Base-by-base conservation (phyloP, 2,329 filamentous ascomycete species). In the Verticillium isaacii region DNA sequence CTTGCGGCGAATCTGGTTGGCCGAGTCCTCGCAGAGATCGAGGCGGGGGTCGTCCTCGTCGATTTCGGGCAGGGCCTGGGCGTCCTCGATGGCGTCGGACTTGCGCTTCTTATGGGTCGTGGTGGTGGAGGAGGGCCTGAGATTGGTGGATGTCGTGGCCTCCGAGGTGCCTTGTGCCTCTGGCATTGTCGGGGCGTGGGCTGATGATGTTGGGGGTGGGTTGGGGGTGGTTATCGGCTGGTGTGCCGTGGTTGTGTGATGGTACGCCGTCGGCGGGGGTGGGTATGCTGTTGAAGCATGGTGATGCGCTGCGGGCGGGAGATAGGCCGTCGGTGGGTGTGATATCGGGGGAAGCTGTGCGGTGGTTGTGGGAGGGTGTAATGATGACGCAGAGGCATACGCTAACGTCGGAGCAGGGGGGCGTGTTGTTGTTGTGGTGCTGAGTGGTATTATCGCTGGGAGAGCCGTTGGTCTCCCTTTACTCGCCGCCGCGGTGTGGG, bases 1-100 rank as follows among this genome's bases (percentile, higher is more conserved):
- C 68, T 70, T 70, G 58, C 58, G 61, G 32, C 59, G 59, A 8
- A 60, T 34, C 14, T 56, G 52, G 52, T 60, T 36, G 59, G 50
- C 56, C 23, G 52, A 45, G 14, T 54, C 50, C 19, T 25, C 29
- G 32, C 45, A n/a, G 29, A 34, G 25, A 15, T 45, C 32, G 17
- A 45, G 29, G 25, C 56, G 32, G 25, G 34, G 32, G 34, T 41
- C 56, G 5, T 41, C 56, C 4, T n/a, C 56, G 37, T 41, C 19
- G 23, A 37, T 45, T 9, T 41, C 15, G 25, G 25, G 34, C 9
- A 29, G 34, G 7, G 34, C 36, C 12, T 59, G 29, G 41, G 32
- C 9, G n/a, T 34, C 60, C 3, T 62, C 41, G 50, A 55, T 32
- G 9, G 59, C 62, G 52, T 65, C 59, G 5, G 64, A 64, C 50